Conservation (phyloP, 495 filamentous ascomycete genomes). For the Jackrogersella multiformis region DNA sequence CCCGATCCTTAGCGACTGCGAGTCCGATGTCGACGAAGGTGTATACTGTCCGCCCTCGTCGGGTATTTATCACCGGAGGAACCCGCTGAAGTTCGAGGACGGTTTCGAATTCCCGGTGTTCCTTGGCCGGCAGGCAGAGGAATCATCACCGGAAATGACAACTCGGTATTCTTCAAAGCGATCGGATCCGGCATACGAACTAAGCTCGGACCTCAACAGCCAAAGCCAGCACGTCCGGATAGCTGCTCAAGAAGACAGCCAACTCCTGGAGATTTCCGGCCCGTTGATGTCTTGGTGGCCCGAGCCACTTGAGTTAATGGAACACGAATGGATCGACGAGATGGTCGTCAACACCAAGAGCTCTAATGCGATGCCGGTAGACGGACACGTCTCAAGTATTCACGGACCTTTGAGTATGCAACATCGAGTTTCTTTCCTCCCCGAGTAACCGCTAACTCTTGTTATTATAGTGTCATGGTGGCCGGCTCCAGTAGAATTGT, state of each 20-base stretch:
- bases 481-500: constrained; percentile 32
- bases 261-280: constrained; percentile 32
- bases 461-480: constrained; percentile 43
- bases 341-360: constrained; percentile 3
- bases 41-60: constrained; percentile 21
- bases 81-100: constrained; percentile 37
- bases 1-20: constrained; percentile 46
- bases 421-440: background rate
- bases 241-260: constrained; percentile 18
- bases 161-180: background rate
- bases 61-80: constrained; percentile 15
- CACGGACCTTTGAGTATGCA: constrained; percentile 30
- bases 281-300: constrained; percentile 46
- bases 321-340: constrained; percentile 37
- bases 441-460: background rate
- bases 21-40: constrained; percentile 43
- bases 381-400: constrained; percentile 35
- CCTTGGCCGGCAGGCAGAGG: constrained; percentile 44
- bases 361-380: background rate
- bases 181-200: background rate
- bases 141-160: constrained; percentile 1
- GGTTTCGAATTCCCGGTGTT: constrained; percentile 45
- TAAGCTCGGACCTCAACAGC: background rate
- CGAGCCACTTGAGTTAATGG: constrained; percentile 37
- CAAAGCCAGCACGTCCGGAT: constrained; percentile 19